Evolutionary conservation across 2,329 filamentous ascomycete genomes (phyloP), one percentile per base, ranked within the genome.

Genomic region (Neofusicoccum umdonicola): DNA sequence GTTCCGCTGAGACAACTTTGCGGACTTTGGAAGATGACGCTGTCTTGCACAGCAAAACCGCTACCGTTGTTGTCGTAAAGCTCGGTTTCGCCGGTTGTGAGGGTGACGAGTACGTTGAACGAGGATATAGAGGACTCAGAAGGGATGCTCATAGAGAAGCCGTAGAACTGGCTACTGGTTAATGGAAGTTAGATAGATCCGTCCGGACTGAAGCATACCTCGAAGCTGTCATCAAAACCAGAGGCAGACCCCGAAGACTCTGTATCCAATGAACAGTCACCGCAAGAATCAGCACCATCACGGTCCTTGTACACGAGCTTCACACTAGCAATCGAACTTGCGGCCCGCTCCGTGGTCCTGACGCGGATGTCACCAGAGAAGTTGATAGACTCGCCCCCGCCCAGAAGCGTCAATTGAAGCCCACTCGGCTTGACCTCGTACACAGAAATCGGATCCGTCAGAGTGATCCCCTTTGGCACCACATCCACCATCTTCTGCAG

Each of bases 401-500:
- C 70, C 62, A 82, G 77, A 15, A 88, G 76, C 0, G 82, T 82
- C 42, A 88, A 79, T 70, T 87, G 84, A 68, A 88, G 73, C 57
- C 80, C 78, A 60, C 84, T 83, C 3, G 86, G 86, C 77, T 88
- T 89, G 69, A 88, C 80, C 15, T 80, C 80, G 72, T 88, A 88
- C 0, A 85, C 84, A 9, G 75, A 73, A 63, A 88, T 81, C 2
- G 83, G 78, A 56, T 82, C 82, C 0, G 82, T 81, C 3, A 88
- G 79, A 0, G 75, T 76, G 3, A 86, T 83, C 3, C 77, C 78
- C 2, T 74, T 70, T 2, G 86, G 85, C 0, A 88, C 85, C 3
- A 82, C 79, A n/a, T 89, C 84, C 65, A 88, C 85, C 85, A 88
- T 84, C 71, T 83, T 84, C 70, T 85, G 83, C 44, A 88, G 74